Base-by-base conservation (phyloP, 495 filamentous ascomycete species). In the Delitschia confertaspora region DNA sequence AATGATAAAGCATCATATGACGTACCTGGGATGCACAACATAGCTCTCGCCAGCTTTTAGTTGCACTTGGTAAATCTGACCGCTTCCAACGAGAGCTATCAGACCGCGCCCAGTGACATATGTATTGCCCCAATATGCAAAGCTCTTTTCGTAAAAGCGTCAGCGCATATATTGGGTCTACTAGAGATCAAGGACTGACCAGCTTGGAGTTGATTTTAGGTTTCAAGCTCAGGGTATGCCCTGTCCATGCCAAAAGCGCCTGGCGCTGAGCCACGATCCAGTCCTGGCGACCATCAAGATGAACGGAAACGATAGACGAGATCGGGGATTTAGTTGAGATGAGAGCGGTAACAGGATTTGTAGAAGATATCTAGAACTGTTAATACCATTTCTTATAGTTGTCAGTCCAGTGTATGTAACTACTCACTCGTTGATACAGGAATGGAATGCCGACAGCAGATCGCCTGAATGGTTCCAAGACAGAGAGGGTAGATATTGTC, bases 171-270 rank as follows among this genome's bases (percentile, higher is more conserved):
- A 13, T 18, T 5, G 3, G 10, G 7, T 16, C 2, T 16, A 25
- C n/a, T 16, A 16, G 5, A 9, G 5, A 14, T 10, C 24, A 32
- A n/a, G 19, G 35, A 65, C 67, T 20, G 60, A 82, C 80, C 66
- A 95, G 69, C 45, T 71, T 79, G 22, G 69, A 70, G 46, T 87
- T 88, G 33, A 88, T 67, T 21, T 73, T 79, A 1, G 91, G 89
- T 18, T 72, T 72, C 9, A 91, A 71, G 11, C 73, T 66, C 18
- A 98, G 69, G 2, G 85, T 85, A 59, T 88, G 80, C 20, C 91
- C 91, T n/a, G 87, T 93, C 91, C 91, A 98, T 41, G 91, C 93
- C 8, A 95, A 71, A 42, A 98, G 70, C 6, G 85, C 86, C 46
- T 82, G 78, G 38, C 84, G 70, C 60, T 94, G 88, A 8, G 83